Conservation (phyloP, 2,329 filamentous ascomycete species). For the Stagonosporopsis cucurbitacearum region DNA sequence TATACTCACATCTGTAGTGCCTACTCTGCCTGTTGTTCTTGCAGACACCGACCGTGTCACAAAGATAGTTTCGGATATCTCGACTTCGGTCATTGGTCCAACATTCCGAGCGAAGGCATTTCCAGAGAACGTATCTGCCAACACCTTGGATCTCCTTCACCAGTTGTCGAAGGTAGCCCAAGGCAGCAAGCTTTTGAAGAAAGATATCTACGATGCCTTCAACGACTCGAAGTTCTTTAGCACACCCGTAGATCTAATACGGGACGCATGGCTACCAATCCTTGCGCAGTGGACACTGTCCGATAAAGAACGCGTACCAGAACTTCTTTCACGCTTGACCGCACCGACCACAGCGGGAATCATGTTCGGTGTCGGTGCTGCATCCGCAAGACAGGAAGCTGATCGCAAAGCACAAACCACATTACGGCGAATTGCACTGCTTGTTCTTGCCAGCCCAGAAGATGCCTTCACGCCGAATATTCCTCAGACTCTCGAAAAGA, state of each 20-base stretch:
- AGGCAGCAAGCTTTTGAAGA: slow-evolving; percentile 89
- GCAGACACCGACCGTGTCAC: slow-evolving; percentile 85
- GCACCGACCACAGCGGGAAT: slow-evolving; percentile 92
- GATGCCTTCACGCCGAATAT: slow-evolving; percentile 84
- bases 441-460: slow-evolving; percentile 76
- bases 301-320: slow-evolving; percentile 87
- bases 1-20: slow-evolving; percentile 79
- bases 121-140: slow-evolving; percentile 79
- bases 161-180: slow-evolving; percentile 79
- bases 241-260: slow-evolving; percentile 69
- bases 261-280: slow-evolving; percentile 79
- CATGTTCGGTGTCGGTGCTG: slow-evolving; percentile 97
- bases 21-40: slow-evolving; percentile 80
- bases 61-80: slow-evolving; percentile 79
- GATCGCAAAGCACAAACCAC: slow-evolving; percentile 92
- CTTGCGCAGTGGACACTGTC: slow-evolving; percentile 82
- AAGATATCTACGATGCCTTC: slow-evolving; percentile 89
- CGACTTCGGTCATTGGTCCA: slow-evolving; percentile 80
- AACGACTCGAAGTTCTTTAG: slow-evolving; percentile 87
- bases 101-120: slow-evolving; percentile 84
- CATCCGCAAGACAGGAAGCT: slow-evolving; percentile 90
- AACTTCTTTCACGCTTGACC: slow-evolving; percentile 78
- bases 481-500: slow-evolving; percentile 75
- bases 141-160: slow-evolving; percentile 74
- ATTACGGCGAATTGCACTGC: slow-evolving; percentile 78